A percentile compares a stretch with the other conserved stretches of the same genome.
phyloP scores from a whole-genome alignment of 202 grass and related monocot species.

The Zizania palustris region DNA sequence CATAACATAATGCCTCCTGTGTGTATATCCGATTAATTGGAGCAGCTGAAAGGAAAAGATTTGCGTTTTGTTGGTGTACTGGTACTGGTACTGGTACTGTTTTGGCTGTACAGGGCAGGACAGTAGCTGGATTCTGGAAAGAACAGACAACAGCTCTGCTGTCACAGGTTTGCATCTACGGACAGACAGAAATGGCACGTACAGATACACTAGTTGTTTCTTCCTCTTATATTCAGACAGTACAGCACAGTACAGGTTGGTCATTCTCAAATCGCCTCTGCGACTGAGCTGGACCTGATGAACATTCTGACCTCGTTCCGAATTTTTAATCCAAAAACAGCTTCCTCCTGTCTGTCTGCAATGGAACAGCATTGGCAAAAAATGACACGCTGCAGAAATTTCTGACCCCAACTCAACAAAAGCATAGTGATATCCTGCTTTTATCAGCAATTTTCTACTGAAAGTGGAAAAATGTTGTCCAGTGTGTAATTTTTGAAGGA shows the following conservation, averaged over 20 bases:
- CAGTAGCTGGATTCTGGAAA: conserved; percentile 17
- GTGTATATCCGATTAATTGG: background rate
- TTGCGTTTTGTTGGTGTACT: background rate
- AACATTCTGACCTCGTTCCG: background rate
- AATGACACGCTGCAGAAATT: background rate
- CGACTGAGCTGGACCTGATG: background rate
- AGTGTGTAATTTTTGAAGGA: conserved; percentile 29
- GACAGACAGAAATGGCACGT: background rate
- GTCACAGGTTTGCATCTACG: background rate
- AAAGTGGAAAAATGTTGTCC: background rate
- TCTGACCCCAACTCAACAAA: background rate
- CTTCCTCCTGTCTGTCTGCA: background rate
- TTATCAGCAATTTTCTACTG: background rate
- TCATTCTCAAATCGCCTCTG: background rate
- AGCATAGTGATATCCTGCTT: background rate
- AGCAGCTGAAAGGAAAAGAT: background rate
- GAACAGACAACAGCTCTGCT: background rate
- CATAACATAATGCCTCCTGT: background rate
- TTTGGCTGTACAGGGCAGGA: conserved; percentile 15
- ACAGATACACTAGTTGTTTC: background rate
- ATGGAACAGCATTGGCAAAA: background rate
- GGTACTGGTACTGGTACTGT: too few relatives aligned
- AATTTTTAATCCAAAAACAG: background rate
- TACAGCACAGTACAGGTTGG: background rate
- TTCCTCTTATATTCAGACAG: background rate